Evolutionary conservation across 768 basidiomycete genomes (phyloP).

Genomic region (Sporobolomyces roseus): DNA sequence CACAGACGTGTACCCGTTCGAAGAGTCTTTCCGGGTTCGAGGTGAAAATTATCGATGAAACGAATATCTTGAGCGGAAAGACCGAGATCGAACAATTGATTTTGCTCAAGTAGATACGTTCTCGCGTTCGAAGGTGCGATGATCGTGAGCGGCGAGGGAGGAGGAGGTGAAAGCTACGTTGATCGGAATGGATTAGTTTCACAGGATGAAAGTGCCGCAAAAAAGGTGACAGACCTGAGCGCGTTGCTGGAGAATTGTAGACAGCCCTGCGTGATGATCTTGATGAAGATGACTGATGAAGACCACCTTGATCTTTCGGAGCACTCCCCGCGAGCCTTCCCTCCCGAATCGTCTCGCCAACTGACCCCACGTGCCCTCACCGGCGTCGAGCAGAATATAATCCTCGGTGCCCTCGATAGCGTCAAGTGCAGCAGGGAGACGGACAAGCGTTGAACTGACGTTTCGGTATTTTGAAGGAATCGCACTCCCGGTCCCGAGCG

Average conservation of each 20-base stretch:
- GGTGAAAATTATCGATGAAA: slow-evolving; percentile 28
- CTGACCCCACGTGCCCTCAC: slow-evolving; percentile 92
- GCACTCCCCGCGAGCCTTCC: slow-evolving; percentile 48
- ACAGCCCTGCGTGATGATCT: slow-evolving; percentile 84
- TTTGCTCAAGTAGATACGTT: slow-evolving; percentile 67
- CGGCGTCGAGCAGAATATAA: slow-evolving; percentile 73
- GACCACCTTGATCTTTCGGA: slow-evolving; percentile 70
- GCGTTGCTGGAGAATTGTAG: slow-evolving; percentile 68
- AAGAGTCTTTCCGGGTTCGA: slow-evolving; percentile 30
- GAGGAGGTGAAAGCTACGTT: slow-evolving; percentile 62
- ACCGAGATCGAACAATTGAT: slow-evolving; percentile 69
- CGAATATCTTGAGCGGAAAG: slow-evolving; percentile 48
- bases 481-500: slow-evolving; percentile 85
- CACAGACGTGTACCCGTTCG: slow-evolving; percentile 26
- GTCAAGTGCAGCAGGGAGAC: slow-evolving; percentile 62
- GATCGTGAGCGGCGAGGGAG: slow-evolving; percentile 64
- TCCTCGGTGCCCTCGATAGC: neutral
- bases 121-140: slow-evolving; percentile 60
- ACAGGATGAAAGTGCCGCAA: neutral
- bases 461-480: slow-evolving; percentile 82
- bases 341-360: slow-evolving; percentile 71
- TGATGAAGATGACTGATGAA: slow-evolving; percentile 87
- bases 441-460: slow-evolving; percentile 68
- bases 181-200: neutral
- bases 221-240: slow-evolving; percentile 55